Evolutionary conservation across 2,329 filamentous ascomycete genomes (phyloP).

Genomic region (Pseudogymnoascus sp.): DNA sequence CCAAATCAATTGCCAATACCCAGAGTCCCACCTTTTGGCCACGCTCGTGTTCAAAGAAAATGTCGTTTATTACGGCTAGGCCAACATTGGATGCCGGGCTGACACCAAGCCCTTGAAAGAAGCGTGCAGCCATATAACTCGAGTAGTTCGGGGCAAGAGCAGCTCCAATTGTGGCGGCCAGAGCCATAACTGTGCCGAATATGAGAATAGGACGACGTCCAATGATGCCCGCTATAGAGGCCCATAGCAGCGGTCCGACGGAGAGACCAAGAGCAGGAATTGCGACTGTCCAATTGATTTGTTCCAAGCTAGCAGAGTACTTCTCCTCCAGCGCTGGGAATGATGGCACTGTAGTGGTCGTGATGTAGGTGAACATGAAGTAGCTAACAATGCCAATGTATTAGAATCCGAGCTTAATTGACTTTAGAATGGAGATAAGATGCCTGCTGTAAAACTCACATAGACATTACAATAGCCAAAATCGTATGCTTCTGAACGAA

Average conservation of each 20-base stretch:
- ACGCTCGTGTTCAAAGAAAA: constrained; percentile 50
- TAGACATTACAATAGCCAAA: constrained; percentile 37
- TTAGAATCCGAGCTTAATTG: neutral
- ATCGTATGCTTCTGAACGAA: constrained; percentile 40
- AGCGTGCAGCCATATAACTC: constrained; percentile 50
- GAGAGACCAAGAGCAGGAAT: constrained; percentile 43
- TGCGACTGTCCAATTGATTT: constrained; percentile 46
- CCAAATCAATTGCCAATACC: constrained; percentile 48
- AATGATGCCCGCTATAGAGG: constrained; percentile 43
- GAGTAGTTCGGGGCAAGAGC: constrained; percentile 28
- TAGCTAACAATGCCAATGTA: constrained; percentile 32
- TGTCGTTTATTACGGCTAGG: constrained; percentile 45
- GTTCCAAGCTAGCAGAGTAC: constrained; percentile 37
- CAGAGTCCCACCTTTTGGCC: constrained; percentile 49
- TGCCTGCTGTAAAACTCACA: neutral
- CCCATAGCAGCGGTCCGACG: constrained; percentile 44
- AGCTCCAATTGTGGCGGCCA: constrained; percentile 26
- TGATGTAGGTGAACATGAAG: constrained; percentile 53
- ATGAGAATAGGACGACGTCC: constrained; percentile 46
- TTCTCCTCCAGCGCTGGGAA: constrained; percentile 42
- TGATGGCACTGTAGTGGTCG: constrained; percentile 48
- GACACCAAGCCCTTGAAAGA: constrained; percentile 51
- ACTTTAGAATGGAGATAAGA: neutral
- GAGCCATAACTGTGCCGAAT: constrained; percentile 30
- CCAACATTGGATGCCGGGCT: constrained; percentile 48